Evolutionary conservation across 75 land plant genomes (phyloP).

Genomic region (Cryptomeria japonica): DNA sequence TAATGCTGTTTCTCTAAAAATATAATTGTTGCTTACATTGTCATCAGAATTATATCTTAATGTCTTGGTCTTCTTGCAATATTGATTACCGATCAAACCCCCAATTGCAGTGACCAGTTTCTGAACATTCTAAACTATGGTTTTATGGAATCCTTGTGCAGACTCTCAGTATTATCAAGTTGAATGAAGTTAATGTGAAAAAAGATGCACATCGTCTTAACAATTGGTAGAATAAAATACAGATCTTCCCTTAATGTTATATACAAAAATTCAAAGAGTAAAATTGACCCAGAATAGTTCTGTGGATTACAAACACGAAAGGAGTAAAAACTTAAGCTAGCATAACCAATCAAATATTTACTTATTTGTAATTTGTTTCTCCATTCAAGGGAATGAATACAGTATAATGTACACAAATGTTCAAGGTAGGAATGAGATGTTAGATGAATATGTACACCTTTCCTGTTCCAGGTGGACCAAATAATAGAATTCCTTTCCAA

Average conservation of each 20-base stretch:
- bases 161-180: neutral
- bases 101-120: neutral
- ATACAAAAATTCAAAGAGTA: neutral
- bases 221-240: neutral
- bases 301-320: neutral
- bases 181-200: neutral
- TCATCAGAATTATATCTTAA: neutral
- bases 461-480: constrained; percentile 99
- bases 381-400: neutral
- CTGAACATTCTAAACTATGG: neutral
- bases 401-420: constrained; percentile 8
- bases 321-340: neutral
- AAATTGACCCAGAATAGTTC: constrained; percentile 1
- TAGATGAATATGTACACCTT: constrained; percentile 48
- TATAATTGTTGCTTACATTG: neutral
- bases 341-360: neutral
- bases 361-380: neutral
- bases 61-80: neutral
- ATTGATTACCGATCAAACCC: neutral
- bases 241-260: neutral
- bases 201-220: neutral
- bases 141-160: neutral
- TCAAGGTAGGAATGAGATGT: neutral
- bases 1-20: neutral
- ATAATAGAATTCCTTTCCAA: constrained; percentile 98